Evolutionary conservation across 768 basidiomycete genomes (phyloP).

Genomic region (Tephrocybe sp.): DNA sequence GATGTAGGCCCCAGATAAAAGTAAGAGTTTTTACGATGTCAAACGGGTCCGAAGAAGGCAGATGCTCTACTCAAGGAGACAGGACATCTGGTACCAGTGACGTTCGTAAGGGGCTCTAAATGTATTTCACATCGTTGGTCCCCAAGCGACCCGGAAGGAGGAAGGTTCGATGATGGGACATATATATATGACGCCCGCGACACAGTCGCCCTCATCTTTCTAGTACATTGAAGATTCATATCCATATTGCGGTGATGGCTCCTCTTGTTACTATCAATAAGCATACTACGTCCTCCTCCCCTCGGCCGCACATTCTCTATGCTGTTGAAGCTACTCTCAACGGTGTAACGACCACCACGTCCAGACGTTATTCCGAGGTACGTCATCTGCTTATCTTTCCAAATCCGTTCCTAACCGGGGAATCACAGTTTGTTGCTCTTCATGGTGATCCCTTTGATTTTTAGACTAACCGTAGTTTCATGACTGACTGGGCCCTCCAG

Average conservation of each 20-base stretch:
- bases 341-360: constrained; percentile 26
- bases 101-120: neutral
- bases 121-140: neutral
- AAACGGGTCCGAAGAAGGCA: neutral
- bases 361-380: constrained; percentile 48
- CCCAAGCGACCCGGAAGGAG: neutral
- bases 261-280: constrained; percentile 32
- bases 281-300: constrained; percentile 47
- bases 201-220: too few species aligned
- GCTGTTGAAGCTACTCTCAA: constrained; percentile 32
- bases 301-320: constrained; percentile 51
- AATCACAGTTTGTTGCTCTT: constrained; percentile 35
- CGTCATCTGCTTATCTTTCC: constrained; percentile 1
- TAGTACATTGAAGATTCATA: neutral
- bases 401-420: neutral
- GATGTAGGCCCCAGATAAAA: neutral
- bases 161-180: neutral
- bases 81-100: neutral
- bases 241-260: constrained; percentile 19
- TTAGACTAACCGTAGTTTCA: neutral
- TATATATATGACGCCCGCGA: neutral
- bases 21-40: neutral
- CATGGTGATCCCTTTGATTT: constrained; percentile 25
- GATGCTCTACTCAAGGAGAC: neutral
- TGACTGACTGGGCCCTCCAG: too few species aligned